Conservation (phyloP, 306 rosid species). For the Inga oerstediana region DNA sequence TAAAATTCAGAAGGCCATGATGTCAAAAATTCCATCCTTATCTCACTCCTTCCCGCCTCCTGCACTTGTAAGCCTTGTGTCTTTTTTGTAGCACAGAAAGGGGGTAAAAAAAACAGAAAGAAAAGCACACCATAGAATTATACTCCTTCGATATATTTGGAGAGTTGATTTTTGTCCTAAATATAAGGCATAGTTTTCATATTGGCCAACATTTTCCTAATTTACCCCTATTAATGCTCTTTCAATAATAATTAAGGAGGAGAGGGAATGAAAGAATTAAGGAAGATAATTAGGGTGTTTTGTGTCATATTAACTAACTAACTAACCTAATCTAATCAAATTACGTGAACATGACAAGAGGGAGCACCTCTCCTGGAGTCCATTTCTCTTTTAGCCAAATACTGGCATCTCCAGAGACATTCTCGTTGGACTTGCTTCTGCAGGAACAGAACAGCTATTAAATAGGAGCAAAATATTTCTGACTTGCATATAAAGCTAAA, state of each 20-base stretch:
- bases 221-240: too few relatives aligned
- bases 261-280: too few relatives aligned
- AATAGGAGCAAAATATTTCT: slow-evolving; percentile 10
- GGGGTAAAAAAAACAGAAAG: not conserved
- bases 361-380: slow-evolving; percentile 84
- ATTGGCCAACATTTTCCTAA: too few relatives aligned
- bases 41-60: not conserved
- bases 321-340: too few relatives aligned
- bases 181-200: too few relatives aligned
- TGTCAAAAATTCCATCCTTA: not conserved
- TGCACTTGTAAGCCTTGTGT: not conserved
- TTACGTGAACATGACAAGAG: too few relatives aligned
- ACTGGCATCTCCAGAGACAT: slow-evolving; percentile 44
- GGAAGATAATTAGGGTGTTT: too few relatives aligned
- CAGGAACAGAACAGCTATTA: slow-evolving; percentile 30
- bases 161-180: too few relatives aligned
- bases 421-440: slow-evolving; percentile 58
- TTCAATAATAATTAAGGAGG: too few relatives aligned
- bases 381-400: slow-evolving; percentile 84
- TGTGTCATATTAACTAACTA: too few relatives aligned
- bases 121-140: not conserved
- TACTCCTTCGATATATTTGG: not conserved
- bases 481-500: slow-evolving; percentile 11
- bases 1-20: not conserved
- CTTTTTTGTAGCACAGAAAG: not conserved